Conservation (phyloP, 768 basidiomycete genomes). For the Auricularia sp. region DNA sequence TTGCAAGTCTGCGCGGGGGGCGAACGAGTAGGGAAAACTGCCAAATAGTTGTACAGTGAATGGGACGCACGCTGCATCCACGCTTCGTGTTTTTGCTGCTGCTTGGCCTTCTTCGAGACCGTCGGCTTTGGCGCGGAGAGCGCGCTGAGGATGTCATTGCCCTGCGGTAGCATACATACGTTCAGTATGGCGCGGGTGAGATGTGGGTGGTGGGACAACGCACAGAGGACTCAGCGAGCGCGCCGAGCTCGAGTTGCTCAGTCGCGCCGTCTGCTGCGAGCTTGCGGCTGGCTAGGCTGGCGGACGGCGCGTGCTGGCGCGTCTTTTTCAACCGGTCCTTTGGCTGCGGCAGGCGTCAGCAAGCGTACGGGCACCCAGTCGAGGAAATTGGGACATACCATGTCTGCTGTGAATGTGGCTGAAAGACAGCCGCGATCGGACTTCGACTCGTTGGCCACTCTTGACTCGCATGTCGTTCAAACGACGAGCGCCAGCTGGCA, state of each 20-base stretch:
- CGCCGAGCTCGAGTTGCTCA: neutral
- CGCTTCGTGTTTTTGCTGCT: conserved; percentile 51
- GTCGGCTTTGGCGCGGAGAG: conserved; percentile 13
- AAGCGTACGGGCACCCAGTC: neutral
- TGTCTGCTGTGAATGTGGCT: neutral
- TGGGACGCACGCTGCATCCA: conserved; percentile 50
- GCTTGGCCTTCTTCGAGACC: conserved; percentile 58
- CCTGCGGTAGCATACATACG: conserved; percentile 21
- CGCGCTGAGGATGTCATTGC: conserved; percentile 32
- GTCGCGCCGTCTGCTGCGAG: conserved; percentile 1
- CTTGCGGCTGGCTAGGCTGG: neutral
- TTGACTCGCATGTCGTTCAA: neutral
- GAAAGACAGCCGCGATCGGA: neutral
- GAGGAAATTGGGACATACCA: neutral
- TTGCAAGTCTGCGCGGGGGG: conserved; percentile 48
- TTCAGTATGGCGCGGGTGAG: neutral
- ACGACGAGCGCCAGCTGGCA: neutral
- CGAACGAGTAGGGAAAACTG: too few species aligned
- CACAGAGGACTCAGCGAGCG: neutral
- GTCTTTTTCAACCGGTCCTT: neutral
- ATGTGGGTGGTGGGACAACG: neutral
- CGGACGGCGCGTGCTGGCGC: neutral
- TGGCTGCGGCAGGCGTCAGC: neutral
- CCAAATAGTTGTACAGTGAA: too few species aligned
- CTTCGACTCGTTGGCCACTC: neutral